These are phyloP conservation scores for Sarcodon sp. DNA, from an alignment of 768 basidiomycete species.

Conservation along the genomic window DNA sequence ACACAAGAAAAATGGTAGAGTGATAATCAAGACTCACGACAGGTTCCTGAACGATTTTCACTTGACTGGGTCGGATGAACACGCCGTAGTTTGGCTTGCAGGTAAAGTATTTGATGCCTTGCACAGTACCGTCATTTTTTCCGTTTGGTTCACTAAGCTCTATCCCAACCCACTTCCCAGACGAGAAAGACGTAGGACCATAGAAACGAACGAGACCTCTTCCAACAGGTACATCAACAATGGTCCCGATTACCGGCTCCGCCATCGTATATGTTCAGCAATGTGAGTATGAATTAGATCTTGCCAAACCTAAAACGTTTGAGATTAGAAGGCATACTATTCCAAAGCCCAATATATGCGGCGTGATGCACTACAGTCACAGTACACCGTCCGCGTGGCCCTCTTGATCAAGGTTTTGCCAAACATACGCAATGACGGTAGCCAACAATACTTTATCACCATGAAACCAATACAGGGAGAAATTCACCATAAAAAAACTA, in stretches of 20 bases:
- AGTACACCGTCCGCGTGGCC: too few relatives aligned
- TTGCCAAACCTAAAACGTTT: too few relatives aligned
- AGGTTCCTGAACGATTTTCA: conserved; percentile 33
- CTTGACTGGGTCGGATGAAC: conserved; percentile 80
- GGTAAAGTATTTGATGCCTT: conserved; percentile 68
- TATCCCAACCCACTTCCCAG: conserved; percentile 93
- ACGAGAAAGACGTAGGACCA: conserved; percentile 71
- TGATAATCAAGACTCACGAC: conserved; percentile 3
- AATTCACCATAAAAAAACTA: too few relatives aligned
- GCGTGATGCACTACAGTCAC: too few relatives aligned
- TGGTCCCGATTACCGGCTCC: conserved; percentile 49
- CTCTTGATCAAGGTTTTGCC: too few relatives aligned
- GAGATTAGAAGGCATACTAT: too few relatives aligned
- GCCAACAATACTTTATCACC: too few relatives aligned
- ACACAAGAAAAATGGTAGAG: conserved; percentile 2
- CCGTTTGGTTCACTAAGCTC: conserved; percentile 75
- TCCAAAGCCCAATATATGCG: too few relatives aligned
- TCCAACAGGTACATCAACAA: conserved; percentile 73
- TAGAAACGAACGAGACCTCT: conserved; percentile 79
- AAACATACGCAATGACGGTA: too few relatives aligned
- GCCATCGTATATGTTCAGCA: conserved; percentile 6
- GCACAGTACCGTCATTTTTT: conserved; percentile 92
- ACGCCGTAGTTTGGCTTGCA: conserved; percentile 73
- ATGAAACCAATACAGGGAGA: too few relatives aligned
- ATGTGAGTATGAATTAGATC: too few relatives aligned